A percentile compares a stretch with the other conserved stretches of the same genome.
These are phyloP conservation scores for Ophiostoma pallidulum DNA, from an alignment of 2,329 filamentous ascomycete species.

Conservation along the genomic window DNA sequence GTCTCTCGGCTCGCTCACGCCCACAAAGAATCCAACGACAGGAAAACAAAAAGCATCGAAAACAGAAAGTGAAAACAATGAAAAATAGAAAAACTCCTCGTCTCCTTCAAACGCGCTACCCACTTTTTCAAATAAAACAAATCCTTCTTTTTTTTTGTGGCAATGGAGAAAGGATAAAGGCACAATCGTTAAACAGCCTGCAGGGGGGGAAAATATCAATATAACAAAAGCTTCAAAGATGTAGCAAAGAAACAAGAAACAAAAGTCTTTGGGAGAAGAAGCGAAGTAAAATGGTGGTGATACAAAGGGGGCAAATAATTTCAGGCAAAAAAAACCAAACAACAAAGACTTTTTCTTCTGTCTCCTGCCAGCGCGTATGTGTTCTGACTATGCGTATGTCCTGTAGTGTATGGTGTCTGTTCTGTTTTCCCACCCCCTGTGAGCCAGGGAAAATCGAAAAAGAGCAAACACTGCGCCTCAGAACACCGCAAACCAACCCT, in stretches of 20 bases:
- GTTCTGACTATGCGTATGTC: conserved; percentile 9
- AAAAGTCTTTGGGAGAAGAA: conserved; percentile 6
- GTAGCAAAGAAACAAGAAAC: neutral
- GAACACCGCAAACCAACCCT: conserved; percentile 18
- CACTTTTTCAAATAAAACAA: too few species aligned
- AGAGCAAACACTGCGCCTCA: conserved; percentile 11
- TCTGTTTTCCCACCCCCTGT: neutral
- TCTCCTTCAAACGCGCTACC: conserved; percentile 2
- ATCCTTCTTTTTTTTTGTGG: neutral
- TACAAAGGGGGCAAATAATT: neutral
- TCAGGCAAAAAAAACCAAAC: neutral
- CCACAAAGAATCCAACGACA: neutral
- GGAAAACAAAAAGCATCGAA: neutral
- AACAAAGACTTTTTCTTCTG: conserved; percentile 10
- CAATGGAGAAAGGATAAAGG: neutral
- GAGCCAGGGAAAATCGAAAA: conserved; percentile 1
- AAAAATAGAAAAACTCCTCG: neutral
- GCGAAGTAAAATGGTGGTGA: conserved; percentile 1
- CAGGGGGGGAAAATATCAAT: neutral
- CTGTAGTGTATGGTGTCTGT: conserved; percentile 7
- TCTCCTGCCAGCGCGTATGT: conserved; percentile 10
- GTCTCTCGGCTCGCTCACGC: neutral
- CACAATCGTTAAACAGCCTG: neutral
- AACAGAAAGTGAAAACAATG: neutral
- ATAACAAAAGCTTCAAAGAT: neutral